Conservation (phyloP, 2,329 filamentous ascomycete genomes). For the Pseudogymnoascus sp. region DNA sequence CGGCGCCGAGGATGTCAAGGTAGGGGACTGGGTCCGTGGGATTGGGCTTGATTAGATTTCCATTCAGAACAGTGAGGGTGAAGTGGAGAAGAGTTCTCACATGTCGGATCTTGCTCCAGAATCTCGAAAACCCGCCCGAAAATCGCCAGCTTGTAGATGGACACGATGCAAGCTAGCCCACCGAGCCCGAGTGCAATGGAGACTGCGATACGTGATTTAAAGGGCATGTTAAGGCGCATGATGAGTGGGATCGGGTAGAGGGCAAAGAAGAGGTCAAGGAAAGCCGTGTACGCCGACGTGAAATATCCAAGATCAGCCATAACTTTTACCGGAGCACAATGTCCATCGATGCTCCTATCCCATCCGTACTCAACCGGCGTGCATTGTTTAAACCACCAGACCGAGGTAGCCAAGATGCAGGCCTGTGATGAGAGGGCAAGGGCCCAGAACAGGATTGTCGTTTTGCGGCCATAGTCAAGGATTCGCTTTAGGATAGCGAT, state of each 20-base stretch:
- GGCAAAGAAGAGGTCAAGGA: conserved; percentile 28
- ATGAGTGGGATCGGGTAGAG: conserved; percentile 27
- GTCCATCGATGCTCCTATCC: conserved; percentile 22
- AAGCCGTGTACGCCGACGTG: conserved; percentile 25
- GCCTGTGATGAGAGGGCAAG: conserved; percentile 27
- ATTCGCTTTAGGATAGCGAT: conserved; percentile 28
- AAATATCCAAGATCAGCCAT: conserved; percentile 24
- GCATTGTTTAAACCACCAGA: conserved; percentile 29
- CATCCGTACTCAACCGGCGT: conserved; percentile 22
- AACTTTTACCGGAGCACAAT: conserved; percentile 19
- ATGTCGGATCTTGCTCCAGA: conserved; percentile 22
- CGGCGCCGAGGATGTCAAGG: conserved; percentile 23
- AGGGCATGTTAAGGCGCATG: conserved; percentile 28
- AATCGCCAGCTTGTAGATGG: conserved; percentile 24
- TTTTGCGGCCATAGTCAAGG: conserved; percentile 25
- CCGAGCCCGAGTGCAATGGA: conserved; percentile 22
- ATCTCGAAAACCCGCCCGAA: conserved; percentile 21
- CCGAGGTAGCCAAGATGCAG: conserved; percentile 23
- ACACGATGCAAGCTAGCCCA: conserved; percentile 23
- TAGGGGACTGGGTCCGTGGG: conserved; percentile 21
- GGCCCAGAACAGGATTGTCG: conserved; percentile 25
- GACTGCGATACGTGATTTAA: conserved; percentile 22
- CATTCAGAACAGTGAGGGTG: conserved; percentile 8
- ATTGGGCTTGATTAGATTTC: neutral
- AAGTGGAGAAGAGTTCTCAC: conserved; percentile 17